Conservation (phyloP, 208 protist genomes). For the Acanthamoeba quina region DNA sequence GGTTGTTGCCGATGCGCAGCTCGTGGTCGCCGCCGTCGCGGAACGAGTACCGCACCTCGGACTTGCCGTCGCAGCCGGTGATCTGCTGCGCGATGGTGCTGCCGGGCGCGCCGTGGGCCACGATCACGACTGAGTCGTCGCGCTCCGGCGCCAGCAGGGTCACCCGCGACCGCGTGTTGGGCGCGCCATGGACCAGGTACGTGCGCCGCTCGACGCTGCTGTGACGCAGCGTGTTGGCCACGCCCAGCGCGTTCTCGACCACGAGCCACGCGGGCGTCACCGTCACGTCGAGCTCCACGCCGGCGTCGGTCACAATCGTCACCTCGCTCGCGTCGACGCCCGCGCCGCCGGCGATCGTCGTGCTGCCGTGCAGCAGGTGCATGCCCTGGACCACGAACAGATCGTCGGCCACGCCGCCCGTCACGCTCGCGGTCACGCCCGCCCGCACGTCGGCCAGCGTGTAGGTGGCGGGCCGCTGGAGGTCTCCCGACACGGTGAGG, state of each 20-base stretch:
- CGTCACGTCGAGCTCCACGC: background rate
- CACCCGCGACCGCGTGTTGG: background rate
- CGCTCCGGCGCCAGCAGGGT: conserved; percentile 29
- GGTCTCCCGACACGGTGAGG: conserved; percentile 12
- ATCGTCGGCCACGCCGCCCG: conserved; percentile 41
- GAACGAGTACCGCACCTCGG: conserved; percentile 54
- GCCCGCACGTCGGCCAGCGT: background rate
- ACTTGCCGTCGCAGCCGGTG: conserved; percentile 66
- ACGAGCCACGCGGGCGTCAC: conserved; percentile 41
- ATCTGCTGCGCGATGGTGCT: conserved; percentile 64
- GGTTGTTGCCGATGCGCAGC: conserved; percentile 37
- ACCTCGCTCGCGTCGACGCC: conserved; percentile 35
- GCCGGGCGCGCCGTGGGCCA: conserved; percentile 29
- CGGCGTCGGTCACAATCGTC: background rate
- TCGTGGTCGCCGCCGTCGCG: conserved; percentile 25
- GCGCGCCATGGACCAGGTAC: conserved; percentile 21
- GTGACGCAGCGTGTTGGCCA: conserved; percentile 1
- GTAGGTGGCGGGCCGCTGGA: conserved; percentile 20
- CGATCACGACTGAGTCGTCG: conserved; percentile 28
- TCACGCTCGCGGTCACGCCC: conserved; percentile 15
- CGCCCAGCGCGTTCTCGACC: background rate
- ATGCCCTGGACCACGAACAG: conserved; percentile 45
- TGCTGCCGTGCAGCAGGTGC: conserved; percentile 31
- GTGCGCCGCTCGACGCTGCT: conserved; percentile 37
- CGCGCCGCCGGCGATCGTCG: background rate